Conservation (phyloP, 2,329 filamentous ascomycete species). For the Scedosporium dehoogii region DNA sequence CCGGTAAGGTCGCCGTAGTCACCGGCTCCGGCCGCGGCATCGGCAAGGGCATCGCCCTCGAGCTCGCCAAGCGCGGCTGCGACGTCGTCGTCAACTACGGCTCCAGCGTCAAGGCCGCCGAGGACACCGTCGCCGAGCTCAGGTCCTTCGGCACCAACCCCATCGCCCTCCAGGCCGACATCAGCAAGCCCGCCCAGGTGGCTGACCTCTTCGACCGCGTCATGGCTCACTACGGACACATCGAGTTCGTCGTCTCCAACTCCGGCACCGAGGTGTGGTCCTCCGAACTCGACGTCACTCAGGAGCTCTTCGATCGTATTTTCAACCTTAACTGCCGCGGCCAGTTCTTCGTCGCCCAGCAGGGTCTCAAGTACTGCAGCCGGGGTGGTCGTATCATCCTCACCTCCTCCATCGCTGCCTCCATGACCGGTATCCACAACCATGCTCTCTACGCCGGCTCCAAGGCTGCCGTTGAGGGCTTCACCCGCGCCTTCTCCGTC, state of each 20-base stretch:
- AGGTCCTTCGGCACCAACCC: conserved; percentile 45
- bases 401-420: conserved; percentile 60
- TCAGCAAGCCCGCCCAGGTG: conserved; percentile 50
- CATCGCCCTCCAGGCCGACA: conserved; percentile 54
- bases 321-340: conserved; percentile 63
- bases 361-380: conserved; percentile 61
- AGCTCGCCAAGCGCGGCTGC: conserved; percentile 55
- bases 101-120: conserved; percentile 43
- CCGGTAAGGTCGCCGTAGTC: conserved; percentile 48
- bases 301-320: conserved; percentile 62
- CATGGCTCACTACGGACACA: conserved; percentile 53
- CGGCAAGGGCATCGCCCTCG: conserved; percentile 54
- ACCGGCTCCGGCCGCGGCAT: conserved; percentile 59
- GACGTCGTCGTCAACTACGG: conserved; percentile 60
- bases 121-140: conserved; percentile 45
- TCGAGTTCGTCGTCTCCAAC: conserved; percentile 67
- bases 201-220: conserved; percentile 55
- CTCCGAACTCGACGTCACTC: conserved; percentile 57
- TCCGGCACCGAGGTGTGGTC: conserved; percentile 63
- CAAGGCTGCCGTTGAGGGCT: conserved; percentile 64
- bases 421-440: conserved; percentile 56
- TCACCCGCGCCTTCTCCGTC: conserved; percentile 61
- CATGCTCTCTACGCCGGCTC: conserved; percentile 62
- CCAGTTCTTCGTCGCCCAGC: conserved; percentile 71
- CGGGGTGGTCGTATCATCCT: conserved; percentile 62